Evolutionary conservation across 257 asterid species (phyloP).

Genomic region (Nicotiana attenuata): DNA sequence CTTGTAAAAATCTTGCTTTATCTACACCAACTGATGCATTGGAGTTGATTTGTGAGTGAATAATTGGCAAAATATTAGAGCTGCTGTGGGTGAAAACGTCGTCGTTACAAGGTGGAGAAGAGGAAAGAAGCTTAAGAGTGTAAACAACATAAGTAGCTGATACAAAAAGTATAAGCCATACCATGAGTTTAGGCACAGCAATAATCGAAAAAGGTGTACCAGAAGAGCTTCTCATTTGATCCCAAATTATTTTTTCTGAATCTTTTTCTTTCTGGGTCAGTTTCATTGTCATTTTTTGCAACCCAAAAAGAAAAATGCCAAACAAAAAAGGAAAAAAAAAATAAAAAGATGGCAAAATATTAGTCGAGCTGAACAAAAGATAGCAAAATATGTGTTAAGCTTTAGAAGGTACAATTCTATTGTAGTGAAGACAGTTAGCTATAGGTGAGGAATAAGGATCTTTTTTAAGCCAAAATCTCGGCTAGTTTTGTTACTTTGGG

Average conservation of each 20-base stretch:
- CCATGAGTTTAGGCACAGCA: slow-evolving; percentile 51
- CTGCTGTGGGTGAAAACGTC: slow-evolving; percentile 27
- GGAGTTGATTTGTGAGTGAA: neutral
- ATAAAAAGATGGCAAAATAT: neutral
- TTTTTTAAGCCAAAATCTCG: neutral
- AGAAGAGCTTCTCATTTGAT: slow-evolving; percentile 41
- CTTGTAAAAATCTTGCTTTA: neutral
- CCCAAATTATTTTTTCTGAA: slow-evolving; percentile 64
- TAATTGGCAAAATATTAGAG: neutral
- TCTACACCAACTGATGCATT: neutral
- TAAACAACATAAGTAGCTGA: slow-evolving; percentile 43
- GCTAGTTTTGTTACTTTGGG: neutral
- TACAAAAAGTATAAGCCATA: slow-evolving; percentile 48
- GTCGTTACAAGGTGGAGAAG: slow-evolving; percentile 28
- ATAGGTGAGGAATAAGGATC: neutral
- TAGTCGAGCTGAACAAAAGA: neutral
- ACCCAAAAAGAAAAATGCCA: neutral
- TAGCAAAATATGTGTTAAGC: neutral
- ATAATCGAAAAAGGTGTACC: slow-evolving; percentile 24
- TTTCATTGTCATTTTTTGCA: slow-evolving; percentile 35
- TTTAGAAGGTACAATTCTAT: neutral
- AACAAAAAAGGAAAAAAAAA: neutral
- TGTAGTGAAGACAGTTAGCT: neutral
- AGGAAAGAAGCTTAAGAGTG: slow-evolving; percentile 41
- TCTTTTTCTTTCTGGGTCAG: slow-evolving; percentile 45